Base-by-base conservation (phyloP, 2,329 filamentous ascomycete genomes). In the Zopfia rhizophila region DNA sequence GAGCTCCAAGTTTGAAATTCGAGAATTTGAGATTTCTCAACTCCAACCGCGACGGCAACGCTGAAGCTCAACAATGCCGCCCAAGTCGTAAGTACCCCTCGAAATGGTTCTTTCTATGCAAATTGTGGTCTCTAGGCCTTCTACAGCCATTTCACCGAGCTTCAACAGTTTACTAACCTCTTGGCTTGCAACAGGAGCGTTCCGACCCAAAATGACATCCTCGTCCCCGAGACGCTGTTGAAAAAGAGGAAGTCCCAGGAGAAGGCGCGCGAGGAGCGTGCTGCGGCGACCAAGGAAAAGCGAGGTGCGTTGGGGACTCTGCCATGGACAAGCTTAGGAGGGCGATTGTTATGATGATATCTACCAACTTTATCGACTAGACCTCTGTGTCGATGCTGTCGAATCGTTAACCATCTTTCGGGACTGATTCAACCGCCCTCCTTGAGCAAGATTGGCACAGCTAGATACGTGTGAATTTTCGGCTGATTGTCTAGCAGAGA, bases 161-260 rank as follows among this genome's bases (percentile, higher is more conserved):
- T 36, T 35, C 30, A 72, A 95, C 90, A 91, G 85, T 82, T 86
- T 86, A 86, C 87, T 90, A 76, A 85, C 76, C 70, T 75, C 53
- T 51, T 48, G 21, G 42, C 55, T 44, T 41, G 36, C 61, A 75
- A 72, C 75, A 96, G 91, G 81, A 87, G 86, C 80, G 90, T 96
- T 74, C 91, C 94, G 66, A 96, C 91, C 78, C 81, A 92, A 79
- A 90, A 97, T 78, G 89, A 97, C 78, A 87, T 99, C 77, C 84
- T 97, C 77, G 91, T 97, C 75, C 94, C 94, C 68, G 94, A 99
- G 90, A 99, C 94, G 71, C 90, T 99, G 73, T 87, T 99, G 79
- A 99, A 99, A 90, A 99, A 99, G 91, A 90, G 94, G 84, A 99
- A 99, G 91, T 91, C 86, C 78, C 93, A 97, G 83, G 94, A 99